phyloP scores from a whole-genome alignment of 139 green algal genomes.

The Chlorella sp. region DNA sequence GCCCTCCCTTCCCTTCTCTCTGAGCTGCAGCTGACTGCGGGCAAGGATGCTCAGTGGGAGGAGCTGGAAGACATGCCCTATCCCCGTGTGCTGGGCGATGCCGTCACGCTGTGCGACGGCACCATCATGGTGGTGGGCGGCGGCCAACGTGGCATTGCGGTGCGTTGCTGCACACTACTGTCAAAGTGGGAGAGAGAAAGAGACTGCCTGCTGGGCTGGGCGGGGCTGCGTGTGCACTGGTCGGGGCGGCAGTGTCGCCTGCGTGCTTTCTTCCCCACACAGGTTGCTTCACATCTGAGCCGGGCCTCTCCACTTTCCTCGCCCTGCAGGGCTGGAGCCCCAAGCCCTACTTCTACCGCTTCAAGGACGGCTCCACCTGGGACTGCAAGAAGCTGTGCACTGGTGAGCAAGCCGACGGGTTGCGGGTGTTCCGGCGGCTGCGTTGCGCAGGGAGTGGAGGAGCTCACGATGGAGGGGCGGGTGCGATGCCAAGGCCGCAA shows the following conservation, averaged over 20 bases:
- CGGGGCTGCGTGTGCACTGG: too few relatives aligned
- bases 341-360: not conserved
- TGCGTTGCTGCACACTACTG: too few relatives aligned
- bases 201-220: too few relatives aligned
- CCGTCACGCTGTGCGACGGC: conserved; percentile 4
- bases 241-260: not conserved
- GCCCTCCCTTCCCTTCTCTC: too few relatives aligned
- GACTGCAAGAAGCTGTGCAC: not conserved
- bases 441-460: too few relatives aligned
- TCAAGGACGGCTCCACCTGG: conserved; percentile 10
- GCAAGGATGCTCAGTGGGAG: not conserved
- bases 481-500: too few relatives aligned
- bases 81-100: conserved; percentile 6
- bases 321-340: not conserved
- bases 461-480: too few relatives aligned
- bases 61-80: not conserved
- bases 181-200: too few relatives aligned
- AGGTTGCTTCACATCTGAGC: too few relatives aligned
- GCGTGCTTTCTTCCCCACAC: not conserved
- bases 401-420: not conserved
- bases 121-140: not conserved
- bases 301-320: too few relatives aligned
- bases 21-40: not conserved
- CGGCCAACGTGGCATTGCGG: not conserved
- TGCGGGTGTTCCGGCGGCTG: too few relatives aligned